Base-by-base conservation (phyloP, 441 rosid species). In the Pelargonium cotyledonis region DNA sequence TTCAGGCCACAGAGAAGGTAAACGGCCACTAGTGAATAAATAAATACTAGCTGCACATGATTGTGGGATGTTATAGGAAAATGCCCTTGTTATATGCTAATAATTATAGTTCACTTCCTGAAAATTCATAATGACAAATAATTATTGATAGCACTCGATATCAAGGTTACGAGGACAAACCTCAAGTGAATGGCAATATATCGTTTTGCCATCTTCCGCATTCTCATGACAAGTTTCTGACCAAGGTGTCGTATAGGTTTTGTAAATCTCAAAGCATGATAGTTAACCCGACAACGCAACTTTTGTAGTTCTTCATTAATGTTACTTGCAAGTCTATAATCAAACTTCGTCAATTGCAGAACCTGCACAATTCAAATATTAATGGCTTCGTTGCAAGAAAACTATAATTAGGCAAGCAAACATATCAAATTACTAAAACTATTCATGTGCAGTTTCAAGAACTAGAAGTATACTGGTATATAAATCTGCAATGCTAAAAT, bases 271-370 rank as follows among this genome's bases (percentile, higher is more conserved):
- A 95, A 78, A 57, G 98, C 96, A 61, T 92, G 97, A 71, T 86
- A 95, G 71, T 95, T 95, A 40, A 86, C 96, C 55, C 91, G 91
- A 81, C 99, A 95, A 8, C 99, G 96, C 83, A 95, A 73, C 80
- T 83, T 90, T 73, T 90, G 99, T 70, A 89, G 90, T 72, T 89
- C 90, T 68, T 79, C 93, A 35, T 95, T 96, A 62, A 95, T 86
- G 80, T 95, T 81, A 78, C 75, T 92, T 65, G 96, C 89, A 77
- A 92, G 96, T 81, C 99, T 88, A 74, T 86, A 95, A 80, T 95
- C 99, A 76, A 95, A 95, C 89, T 95, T 95, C 8, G 97, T 92
- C 87, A 95, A 81, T 58, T 95, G 98, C 75, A 95, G 80, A 79
- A 89, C 99, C 99, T 95, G 89, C 81, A 82, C 80, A 70, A 73